Evolutionary conservation across 306 rosid genomes (phyloP).

Genomic region (Pterocarpus macrocarpus): DNA sequence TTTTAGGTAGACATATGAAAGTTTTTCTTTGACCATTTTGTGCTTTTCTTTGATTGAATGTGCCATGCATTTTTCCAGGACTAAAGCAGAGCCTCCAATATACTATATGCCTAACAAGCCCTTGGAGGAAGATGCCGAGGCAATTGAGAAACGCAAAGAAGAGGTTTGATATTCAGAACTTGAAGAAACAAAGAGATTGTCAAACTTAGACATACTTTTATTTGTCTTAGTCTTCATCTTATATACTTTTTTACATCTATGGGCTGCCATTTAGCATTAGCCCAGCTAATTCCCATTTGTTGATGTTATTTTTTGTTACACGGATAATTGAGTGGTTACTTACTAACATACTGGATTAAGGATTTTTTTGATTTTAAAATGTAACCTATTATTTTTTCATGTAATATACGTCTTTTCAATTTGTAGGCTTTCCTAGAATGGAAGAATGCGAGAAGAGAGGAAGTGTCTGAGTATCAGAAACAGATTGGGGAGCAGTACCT

Average conservation of each 20-base stretch:
- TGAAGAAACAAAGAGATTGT: neutral
- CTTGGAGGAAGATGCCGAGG: conserved; percentile 66
- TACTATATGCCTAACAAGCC: conserved; percentile 93
- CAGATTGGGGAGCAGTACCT: conserved; percentile 87
- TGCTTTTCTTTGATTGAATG: conserved; percentile 40
- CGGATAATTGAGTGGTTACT: conserved; percentile 20
- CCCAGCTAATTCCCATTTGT: neutral
- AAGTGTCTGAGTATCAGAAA: conserved; percentile 82
- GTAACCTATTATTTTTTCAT: neutral
- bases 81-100: conserved; percentile 92
- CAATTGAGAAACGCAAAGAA: conserved; percentile 73
- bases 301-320: neutral
- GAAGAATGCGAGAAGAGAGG: conserved; percentile 92
- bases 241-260: neutral
- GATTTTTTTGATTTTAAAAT: conserved; percentile 20
- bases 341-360: conserved; percentile 2
- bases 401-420: conserved; percentile 19
- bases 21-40: conserved; percentile 25
- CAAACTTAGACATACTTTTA: conserved; percentile 9
- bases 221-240: conserved; percentile 38
- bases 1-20: conserved; percentile 49
- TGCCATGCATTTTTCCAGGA: conserved; percentile 67
- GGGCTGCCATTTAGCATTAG: neutral
- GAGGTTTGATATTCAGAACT: conserved; percentile 63
- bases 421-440: conserved; percentile 82